phyloP scores from a whole-genome alignment of 148 eudicot genomes.

The Oxyria digyna region DNA sequence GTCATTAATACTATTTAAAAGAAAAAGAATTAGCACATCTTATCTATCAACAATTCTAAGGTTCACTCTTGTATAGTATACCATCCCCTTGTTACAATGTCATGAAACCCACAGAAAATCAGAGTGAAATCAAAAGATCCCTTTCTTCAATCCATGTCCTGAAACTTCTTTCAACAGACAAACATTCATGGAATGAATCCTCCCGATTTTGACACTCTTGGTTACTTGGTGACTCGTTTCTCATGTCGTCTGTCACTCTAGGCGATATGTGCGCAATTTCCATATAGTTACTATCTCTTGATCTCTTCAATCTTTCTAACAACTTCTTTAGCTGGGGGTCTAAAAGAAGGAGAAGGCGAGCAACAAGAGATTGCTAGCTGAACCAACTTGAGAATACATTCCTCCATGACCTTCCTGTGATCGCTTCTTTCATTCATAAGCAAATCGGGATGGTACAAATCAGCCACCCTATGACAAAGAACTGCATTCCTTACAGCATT shows the following conservation, averaged over 20 bases:
- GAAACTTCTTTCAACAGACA: neutral
- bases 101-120: neutral
- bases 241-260: too few relatives aligned
- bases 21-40: neutral
- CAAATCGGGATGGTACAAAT: conserved; percentile 30
- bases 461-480: conserved; percentile 24
- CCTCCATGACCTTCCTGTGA: conserved; percentile 34
- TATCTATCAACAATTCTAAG: neutral
- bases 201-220: neutral
- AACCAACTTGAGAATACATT: conserved; percentile 41
- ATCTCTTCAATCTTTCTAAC: conserved; percentile 66
- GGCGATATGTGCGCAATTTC: too few relatives aligned
- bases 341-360: conserved; percentile 66
- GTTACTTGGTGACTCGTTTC: neutral
- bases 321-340: conserved; percentile 61
- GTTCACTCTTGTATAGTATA: neutral
- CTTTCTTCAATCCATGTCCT: neutral
- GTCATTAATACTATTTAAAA: neutral
- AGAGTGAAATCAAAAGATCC: neutral
- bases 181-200: neutral
- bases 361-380: conserved; percentile 89
- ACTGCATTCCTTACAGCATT: conserved; percentile 23
- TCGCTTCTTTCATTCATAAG: conserved; percentile 13
- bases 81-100: neutral
- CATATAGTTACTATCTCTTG: conserved; percentile 17